These are phyloP conservation scores for Brassica carinata DNA, from an alignment of 345 rosid genomes.

Conservation along the genomic window DNA sequence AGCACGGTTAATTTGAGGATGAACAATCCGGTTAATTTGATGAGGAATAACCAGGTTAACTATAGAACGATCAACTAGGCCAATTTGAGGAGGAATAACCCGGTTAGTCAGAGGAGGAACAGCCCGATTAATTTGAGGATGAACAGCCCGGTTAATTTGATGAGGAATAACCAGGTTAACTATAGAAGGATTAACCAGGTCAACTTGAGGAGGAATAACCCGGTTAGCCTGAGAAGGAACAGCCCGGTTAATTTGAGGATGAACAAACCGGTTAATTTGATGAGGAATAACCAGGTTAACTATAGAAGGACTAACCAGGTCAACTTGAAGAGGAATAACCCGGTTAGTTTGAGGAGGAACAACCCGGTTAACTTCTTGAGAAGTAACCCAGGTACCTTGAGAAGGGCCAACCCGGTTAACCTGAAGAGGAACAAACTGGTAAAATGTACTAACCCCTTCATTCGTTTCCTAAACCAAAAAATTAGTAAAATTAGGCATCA, in stretches of 20 bases:
- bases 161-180: neutral
- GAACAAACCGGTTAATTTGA: neutral
- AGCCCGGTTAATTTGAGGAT: neutral
- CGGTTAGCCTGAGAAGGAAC: neutral
- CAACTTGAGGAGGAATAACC: neutral
- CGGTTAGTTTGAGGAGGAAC: neutral
- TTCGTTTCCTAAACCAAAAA: slow-evolving; percentile 1
- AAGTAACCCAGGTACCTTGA: too few relatives aligned
- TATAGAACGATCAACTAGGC: neutral
- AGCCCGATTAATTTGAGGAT: neutral
- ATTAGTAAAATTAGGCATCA: neutral
- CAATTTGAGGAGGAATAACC: neutral
- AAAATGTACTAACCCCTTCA: neutral
- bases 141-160: neutral
- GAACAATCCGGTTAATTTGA: neutral
- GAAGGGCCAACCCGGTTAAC: neutral
- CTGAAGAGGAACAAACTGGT: neutral
- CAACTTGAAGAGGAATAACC: neutral
- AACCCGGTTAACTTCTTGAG: neutral
- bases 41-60: neutral
- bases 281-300: neutral
- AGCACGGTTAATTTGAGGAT: neutral
- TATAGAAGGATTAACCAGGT: neutral
- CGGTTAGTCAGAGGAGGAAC: neutral
- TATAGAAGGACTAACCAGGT: neutral